Base-by-base conservation (phyloP, 768 basidiomycete species). In the Lanmaoa pseudosensibilis region DNA sequence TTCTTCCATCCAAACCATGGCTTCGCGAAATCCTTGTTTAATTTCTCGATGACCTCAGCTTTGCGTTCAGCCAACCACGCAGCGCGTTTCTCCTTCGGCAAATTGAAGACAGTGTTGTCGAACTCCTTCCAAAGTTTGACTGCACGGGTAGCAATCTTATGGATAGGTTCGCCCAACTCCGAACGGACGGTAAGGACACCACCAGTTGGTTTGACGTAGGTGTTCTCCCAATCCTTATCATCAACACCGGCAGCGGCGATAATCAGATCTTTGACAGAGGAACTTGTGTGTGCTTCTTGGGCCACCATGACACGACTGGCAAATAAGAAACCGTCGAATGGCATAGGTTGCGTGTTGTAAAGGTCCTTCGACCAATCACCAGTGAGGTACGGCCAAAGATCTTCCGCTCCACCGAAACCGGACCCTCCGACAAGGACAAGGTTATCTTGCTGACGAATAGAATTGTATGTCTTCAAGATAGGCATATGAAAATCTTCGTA, bases 121-220 rank as follows among this genome's bases (percentile, higher is more conserved):
- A 98, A 98, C 77, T 98, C 95, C 74, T 94, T 94, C 97, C 97
- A 99, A 40, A 99, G 80, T 79, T 92, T 98, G 73, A 99, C 92
- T 36, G 84, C 97, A 46, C 97, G 90, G 40, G 88, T 99, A 34
- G 97, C 95, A 69, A 99, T 92, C 80, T 99, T 99, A 79, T 99
- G 97, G 65, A 98, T 98, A 12, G 97, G 97, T 73, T 99, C 97
- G 39, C 95, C 95, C 47, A 99, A 83, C 78, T 99, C 97, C 5
- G 96, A 98, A 62, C 88, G 90, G 58, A 99, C 97, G 7, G 96
- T 98, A 58, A 98, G 82, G 63, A 98, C 89, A 36, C 97, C 96
- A 55, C 96, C 97, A 7, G 94, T 97, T 57, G 94, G 90, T 75
- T 92, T 94, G 60, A 80, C 75, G 71, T 98, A 98, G 0, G 97